Evolutionary conservation across 2,329 filamentous ascomycete species (phyloP).

Genomic region (Fonsecaea monophora): DNA sequence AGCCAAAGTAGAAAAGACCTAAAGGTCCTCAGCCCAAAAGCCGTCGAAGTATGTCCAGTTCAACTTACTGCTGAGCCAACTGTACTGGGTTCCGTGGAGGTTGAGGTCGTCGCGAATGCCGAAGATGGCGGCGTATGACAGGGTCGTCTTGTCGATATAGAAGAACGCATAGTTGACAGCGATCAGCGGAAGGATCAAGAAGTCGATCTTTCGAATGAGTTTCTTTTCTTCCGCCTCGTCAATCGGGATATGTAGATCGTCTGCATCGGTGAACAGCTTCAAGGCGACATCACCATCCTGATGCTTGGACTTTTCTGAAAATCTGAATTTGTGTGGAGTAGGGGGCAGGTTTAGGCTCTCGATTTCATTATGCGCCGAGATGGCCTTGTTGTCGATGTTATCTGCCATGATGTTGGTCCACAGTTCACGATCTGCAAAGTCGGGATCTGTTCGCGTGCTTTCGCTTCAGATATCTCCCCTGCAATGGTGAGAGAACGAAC

Average conservation of each 20-base stretch:
- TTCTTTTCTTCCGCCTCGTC: conserved; percentile 56
- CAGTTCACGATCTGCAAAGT: not conserved
- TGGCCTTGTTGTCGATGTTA: conserved; percentile 28
- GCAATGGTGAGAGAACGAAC: not conserved
- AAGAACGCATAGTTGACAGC: conserved; percentile 62
- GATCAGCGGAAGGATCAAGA: conserved; percentile 65
- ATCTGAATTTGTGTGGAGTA: conserved; percentile 34
- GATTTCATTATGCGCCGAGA: conserved; percentile 30
- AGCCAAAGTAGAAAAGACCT: conserved; percentile 55
- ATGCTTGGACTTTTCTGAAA: conserved; percentile 33
- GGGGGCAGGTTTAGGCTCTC: conserved; percentile 27
- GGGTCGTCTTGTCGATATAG: conserved; percentile 51
- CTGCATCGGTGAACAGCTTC: conserved; percentile 56
- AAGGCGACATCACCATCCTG: conserved; percentile 59
- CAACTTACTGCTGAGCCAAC: conserved; percentile 59
- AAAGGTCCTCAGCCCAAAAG: conserved; percentile 51
- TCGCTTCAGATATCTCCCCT: not conserved
- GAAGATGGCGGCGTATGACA: conserved; percentile 67
- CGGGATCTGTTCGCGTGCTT: not conserved
- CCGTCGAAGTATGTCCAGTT: conserved; percentile 53
- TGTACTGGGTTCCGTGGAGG: conserved; percentile 53
- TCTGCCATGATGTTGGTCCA: conserved; percentile 21
- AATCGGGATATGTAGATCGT: conserved; percentile 55
- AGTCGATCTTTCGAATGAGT: conserved; percentile 63
- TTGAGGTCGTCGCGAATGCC: conserved; percentile 65